Percentiles rank a stretch among this genome's conserved stretches.
These are phyloP conservation scores for Lunasporangiospora selenospora DNA, from an alignment of 192 early-diverging fungal species.

Conservation along the genomic window DNA sequence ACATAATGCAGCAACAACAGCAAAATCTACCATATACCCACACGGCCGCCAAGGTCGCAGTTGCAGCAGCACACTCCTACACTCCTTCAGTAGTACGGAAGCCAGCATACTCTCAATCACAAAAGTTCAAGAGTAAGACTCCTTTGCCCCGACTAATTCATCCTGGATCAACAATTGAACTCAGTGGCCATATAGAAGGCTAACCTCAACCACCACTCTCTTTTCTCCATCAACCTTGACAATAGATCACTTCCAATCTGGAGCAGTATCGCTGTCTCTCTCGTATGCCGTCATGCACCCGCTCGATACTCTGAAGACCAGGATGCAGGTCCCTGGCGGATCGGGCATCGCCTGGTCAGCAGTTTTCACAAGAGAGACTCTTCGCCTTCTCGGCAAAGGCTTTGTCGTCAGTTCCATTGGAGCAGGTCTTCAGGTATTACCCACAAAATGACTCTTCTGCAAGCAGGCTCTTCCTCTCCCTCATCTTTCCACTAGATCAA, in stretches of 20 bases:
- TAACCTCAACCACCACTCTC: not conserved
- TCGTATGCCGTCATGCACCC: constrained; percentile 81
- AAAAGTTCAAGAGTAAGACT: constrained; percentile 44
- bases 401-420: constrained; percentile 72
- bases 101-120: constrained; percentile 33
- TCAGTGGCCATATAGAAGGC: too few species aligned
- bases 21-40: constrained; percentile 28
- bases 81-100: constrained; percentile 17
- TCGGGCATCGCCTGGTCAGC: constrained; percentile 45
- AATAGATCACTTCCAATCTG: constrained; percentile 71
- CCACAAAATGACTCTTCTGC: too few species aligned
- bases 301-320: constrained; percentile 76
- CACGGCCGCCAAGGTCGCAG: constrained; percentile 16
- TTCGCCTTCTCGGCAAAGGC: constrained; percentile 62
- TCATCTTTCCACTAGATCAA: too few species aligned
- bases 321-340: constrained; percentile 67
- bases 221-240: constrained; percentile 8
- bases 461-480: too few species aligned
- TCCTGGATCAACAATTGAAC: too few species aligned
- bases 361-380: constrained; percentile 58
- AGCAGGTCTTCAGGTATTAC: constrained; percentile 69
- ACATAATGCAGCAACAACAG: constrained; percentile 36
- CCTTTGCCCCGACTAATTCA: too few species aligned
- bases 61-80: constrained; percentile 2
- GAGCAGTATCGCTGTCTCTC: constrained; percentile 65